Percentiles rank a stretch among this genome's conserved stretches.
phyloP scores from a whole-genome alignment of 2,329 filamentous ascomycete species.

The Colletotrichum zoysiae region DNA sequence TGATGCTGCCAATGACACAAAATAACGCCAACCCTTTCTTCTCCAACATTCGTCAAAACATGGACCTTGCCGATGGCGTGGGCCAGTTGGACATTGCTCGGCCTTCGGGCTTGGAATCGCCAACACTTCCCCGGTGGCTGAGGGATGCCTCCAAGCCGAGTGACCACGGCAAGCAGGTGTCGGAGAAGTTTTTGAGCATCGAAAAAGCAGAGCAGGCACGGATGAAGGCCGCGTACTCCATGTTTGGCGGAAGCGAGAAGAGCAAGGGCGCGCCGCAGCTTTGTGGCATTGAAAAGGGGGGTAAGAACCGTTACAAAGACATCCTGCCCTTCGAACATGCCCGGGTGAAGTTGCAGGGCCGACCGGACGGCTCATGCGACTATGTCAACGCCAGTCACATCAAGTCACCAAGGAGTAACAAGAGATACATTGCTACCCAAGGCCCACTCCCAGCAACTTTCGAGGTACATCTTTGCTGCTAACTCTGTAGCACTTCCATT shows the following conservation, averaged over 20 bases:
- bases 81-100: constrained; percentile 77
- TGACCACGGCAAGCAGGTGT: constrained; percentile 83
- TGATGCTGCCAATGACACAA: constrained; percentile 79
- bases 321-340: constrained; percentile 97
- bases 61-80: constrained; percentile 93
- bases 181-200: constrained; percentile 85
- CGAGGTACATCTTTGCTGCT: constrained; percentile 69
- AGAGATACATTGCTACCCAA: constrained; percentile 95
- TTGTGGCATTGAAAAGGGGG: constrained; percentile 93
- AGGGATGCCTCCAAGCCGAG: constrained; percentile 72
- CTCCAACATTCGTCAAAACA: constrained; percentile 94
- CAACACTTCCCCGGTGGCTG: constrained; percentile 81
- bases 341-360: constrained; percentile 81
- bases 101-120: constrained; percentile 59
- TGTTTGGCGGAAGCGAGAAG: constrained; percentile 54
- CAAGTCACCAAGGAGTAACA: constrained; percentile 83
- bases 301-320: constrained; percentile 97
- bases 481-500: not conserved
- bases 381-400: constrained; percentile 96
- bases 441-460: constrained; percentile 94
- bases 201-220: constrained; percentile 88
- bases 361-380: constrained; percentile 79
- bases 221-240: constrained; percentile 83
- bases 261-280: constrained; percentile 65
- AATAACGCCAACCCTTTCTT: constrained; percentile 90